phyloP scores from a whole-genome alignment of 208 protist species.

The Naegleria lovaniensis region DNA sequence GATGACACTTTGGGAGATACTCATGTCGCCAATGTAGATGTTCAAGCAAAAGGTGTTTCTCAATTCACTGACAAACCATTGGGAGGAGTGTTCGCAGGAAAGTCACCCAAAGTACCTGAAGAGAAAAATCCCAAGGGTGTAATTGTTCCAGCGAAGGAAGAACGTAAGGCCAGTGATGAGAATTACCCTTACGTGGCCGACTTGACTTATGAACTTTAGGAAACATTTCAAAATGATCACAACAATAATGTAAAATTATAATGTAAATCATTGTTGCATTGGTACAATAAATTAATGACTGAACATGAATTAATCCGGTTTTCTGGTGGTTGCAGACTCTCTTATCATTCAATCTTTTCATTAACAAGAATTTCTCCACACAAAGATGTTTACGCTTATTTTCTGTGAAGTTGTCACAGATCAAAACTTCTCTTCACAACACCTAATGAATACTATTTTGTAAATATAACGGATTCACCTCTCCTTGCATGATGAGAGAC shows the following conservation, averaged over 20 bases:
- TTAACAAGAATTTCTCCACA: no score
- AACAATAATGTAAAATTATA: no score
- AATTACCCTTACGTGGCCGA: background rate
- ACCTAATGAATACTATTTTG: background rate
- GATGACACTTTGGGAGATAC: background rate
- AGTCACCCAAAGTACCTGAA: background rate
- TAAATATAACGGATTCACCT: conserved; percentile 30
- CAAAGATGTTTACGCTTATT: no score
- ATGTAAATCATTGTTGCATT: no score
- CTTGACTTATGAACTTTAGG: background rate
- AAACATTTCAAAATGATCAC: background rate
- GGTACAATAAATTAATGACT: no score
- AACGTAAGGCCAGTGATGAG: background rate
- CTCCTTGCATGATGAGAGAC: background rate
- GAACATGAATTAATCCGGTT: no score
- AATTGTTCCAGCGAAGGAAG: background rate
- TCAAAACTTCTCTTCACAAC: no score
- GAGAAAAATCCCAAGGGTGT: background rate
- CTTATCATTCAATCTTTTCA: no score
- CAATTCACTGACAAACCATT: no score
- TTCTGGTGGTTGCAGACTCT: no score
- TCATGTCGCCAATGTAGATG: background rate
- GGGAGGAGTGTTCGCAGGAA: no score
- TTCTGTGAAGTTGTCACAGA: no score
- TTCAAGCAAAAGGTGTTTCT: background rate